Evolutionary conservation across 1,139 yeast genomes (phyloP), one percentile per base, ranked within the genome.

Genomic region (Geotrichum armillariae): DNA sequence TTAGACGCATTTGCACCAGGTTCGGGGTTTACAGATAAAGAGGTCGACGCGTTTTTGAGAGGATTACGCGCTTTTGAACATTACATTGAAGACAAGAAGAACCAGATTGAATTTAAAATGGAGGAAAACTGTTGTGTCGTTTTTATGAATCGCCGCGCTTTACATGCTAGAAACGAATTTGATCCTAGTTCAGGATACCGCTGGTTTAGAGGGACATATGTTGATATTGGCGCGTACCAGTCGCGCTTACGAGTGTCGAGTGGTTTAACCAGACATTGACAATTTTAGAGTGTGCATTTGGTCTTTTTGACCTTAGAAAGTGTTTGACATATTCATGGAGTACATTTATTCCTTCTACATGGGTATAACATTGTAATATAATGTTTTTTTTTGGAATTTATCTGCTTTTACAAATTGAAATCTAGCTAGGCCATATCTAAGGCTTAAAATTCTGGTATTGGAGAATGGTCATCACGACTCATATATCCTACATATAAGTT

Each of bases 151-250:
- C 73, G 95, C 59, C 73, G 95, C 58, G 73, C 83, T 0, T 71
- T 87, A 41, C 95, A 87, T 63, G 83, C 91, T 0, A 72, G 95
- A 56, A 73, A 77, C 29, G 78, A 75, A 53, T 85, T 85, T 59
- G 76, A 78, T 33, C 73, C 75, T 38, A 59, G 62, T 2, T 73
- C 77, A 46, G 86, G 85, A 1, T 69, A 70, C 33, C 74, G 95
- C 55, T 84, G 91, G 88, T 71, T 87, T 52, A 83, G 85, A 76
- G 94, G 94, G 1, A 79, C 89, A 38, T 87, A 86, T 62, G 71
- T 85, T 17, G 94, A 86, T 62, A 81, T 82, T 11, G 95, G 86
- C 60, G 75, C 89, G 32, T 84, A 76, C 63, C 71, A 82, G 57
- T 84, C 91, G n/a, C 80, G 74, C 56, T 65, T 83, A 46, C 73